phyloP scores from a whole-genome alignment of 2,329 filamentous ascomycete species.

The Malbranchea zuffiana region DNA sequence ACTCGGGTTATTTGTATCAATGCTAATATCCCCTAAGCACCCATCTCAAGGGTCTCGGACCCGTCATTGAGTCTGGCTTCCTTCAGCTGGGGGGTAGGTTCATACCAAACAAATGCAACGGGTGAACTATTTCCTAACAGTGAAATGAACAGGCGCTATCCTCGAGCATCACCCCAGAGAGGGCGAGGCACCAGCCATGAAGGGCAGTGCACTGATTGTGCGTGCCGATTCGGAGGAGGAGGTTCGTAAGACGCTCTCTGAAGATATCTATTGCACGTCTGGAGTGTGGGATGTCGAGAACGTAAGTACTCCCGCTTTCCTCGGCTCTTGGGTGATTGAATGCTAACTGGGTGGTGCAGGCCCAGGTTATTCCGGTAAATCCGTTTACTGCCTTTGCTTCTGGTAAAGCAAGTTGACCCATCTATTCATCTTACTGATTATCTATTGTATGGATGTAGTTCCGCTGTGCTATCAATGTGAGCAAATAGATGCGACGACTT shows the following conservation, averaged over 20 bases:
- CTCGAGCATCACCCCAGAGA: constrained; percentile 56
- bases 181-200: constrained; percentile 53
- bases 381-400: not conserved
- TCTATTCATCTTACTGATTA: not conserved
- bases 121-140: not conserved
- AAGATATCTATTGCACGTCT: constrained; percentile 59
- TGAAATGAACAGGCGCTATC: constrained; percentile 53
- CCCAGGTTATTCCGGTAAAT: constrained; percentile 13
- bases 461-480: constrained; percentile 11
- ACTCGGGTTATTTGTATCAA: not conserved
- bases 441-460: constrained; percentile 9
- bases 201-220: constrained; percentile 60
- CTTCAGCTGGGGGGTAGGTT: constrained; percentile 54
- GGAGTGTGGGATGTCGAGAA: constrained; percentile 76
- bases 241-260: constrained; percentile 53
- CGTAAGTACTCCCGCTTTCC: constrained; percentile 26
- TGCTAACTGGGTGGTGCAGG: constrained; percentile 9
- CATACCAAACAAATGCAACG: not conserved
- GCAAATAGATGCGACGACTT: too few relatives aligned
- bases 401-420: not conserved
- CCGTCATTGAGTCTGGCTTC: constrained; percentile 44
- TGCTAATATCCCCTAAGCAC: constrained; percentile 22
- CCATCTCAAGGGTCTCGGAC: constrained; percentile 49
- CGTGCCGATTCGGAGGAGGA: constrained; percentile 59
- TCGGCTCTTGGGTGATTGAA: not conserved